Evolutionary conservation across 768 basidiomycete genomes (phyloP), one percentile per base, ranked within the genome.

Genomic region (Rhodocollybia butyracea): DNA sequence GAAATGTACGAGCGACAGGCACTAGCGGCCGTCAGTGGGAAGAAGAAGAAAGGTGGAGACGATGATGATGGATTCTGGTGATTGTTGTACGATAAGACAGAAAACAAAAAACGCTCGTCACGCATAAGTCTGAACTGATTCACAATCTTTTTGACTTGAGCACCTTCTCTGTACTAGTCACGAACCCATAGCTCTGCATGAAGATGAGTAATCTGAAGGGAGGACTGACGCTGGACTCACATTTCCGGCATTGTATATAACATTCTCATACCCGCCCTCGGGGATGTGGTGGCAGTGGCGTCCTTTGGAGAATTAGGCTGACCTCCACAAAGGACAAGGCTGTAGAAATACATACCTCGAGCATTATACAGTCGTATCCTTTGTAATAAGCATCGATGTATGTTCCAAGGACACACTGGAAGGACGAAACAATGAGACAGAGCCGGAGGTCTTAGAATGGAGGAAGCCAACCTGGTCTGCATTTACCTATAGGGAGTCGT

Each of bases 1-100:
- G 94, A 98, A 67, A 94, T 97, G 89, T 98, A 96, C 69, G 83
- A 90, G 69, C 78, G 84, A 54, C 94, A 98, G 69, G 86, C 84
- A 15, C 80, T 95, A 34, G 88, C 93, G 17, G 88, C 91, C 65
- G 82, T 79, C 48, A 84, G 81, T 46, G 82, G 79, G 11, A 80
- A 85, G 50, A 87, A 84, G 68, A 90, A 88, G 73, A 83, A 82
- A 60, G 81, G 80, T 15, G 85, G 78, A 3, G 88, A 80, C 17
- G 85, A 76, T 22, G 88, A 90, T 52, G 90, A 91, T 67, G 87
- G 76, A 24, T 92, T 91, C 70, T 92, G 90, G 90, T 92, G 67
- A 73, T 60, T 22, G 2, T 22, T 60, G 58, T 63, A 61, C 57
- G 58, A 57, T 58, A 58, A 57, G 55, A 24, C 42, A 54, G 47